Base-by-base conservation (phyloP, 1,284 basidiomycete species). In the Papiliotrema flavescens region DNA sequence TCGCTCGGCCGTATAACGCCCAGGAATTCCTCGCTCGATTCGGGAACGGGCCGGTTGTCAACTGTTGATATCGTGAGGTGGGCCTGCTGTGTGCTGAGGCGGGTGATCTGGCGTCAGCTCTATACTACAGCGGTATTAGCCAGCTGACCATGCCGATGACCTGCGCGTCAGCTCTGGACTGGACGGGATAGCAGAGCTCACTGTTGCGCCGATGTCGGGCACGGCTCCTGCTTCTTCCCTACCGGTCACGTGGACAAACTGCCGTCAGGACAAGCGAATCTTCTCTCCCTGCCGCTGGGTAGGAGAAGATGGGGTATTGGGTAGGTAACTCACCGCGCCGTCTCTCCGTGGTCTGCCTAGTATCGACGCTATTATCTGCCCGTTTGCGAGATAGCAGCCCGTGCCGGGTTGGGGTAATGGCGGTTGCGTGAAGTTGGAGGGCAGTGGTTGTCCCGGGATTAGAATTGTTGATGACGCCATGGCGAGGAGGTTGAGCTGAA, bases 1-100 rank as follows among this genome's bases (percentile, higher is more conserved):
- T 98, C 96, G 74, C 95, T 90, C 3, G 84, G 81, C 34, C 95
- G 84, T 56, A 98, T 89, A 8, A 98, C 87, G 14, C 95, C 95
- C 0, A 84, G 87, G 65, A 96, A 98, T 63, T 98, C 93, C 76
- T 94, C 91, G n/a, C 88, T 88, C 6, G 66, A 65, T 40, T 83
- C 80, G 22, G 90, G 87, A 24, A 94, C 81, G 1, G 94, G 92
- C n/a, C 88, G 80, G 19, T 88, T 89, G 69, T 96, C 90, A 28
- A 97, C 91, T 14, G 94, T 87, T 36, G 87, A 84, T 61, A 98
- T 93, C 1, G 89, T 87, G 11, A 98, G 76, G 51, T 85, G 83
- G 1, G 95, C 95, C 75, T 96, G 91, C 55, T 86, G 78, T 1
- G 94, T 89, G 0, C 90, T 91, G 26, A 98, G 80, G 13, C 94